Base-by-base conservation (phyloP, 257 asterid species). In the Penstemon davidsonii region DNA sequence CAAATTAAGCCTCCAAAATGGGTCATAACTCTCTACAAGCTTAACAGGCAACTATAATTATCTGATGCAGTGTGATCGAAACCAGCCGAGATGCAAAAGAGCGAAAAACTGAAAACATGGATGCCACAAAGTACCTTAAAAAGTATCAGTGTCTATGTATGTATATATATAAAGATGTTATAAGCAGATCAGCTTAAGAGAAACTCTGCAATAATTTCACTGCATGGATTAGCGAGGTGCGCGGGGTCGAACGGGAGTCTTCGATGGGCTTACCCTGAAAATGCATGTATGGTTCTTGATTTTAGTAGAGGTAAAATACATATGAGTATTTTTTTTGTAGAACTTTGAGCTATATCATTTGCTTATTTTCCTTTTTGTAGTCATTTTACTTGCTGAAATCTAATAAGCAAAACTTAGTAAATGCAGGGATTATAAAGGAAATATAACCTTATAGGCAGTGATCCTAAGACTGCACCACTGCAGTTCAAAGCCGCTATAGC, bases 401-500 rank as follows among this genome's bases (percentile, higher is more conserved):
- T 13, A 7, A 5, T 7, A 62, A 13, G 41, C 15, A 45, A 47
- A 5, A 25, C 33, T 25, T 25, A 12, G 33, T 6, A 13, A 64
- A 42, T 19, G 52, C 52, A 63, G 60, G 13, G 58, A 36, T 36
- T 8, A 7, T 8, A 42, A 49, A 44, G 64, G 71, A 67, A 57
- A 50, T 8, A 47, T 5, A 46, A 90, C 98, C 98, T 86, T 81
- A 93, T 87, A 43, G 98, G 97, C 69, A 93, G 94, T 54, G 95
- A 81, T 79, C 98, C 98, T 41, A 93, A 68, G 73, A 93, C 87
- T 46, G 90, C 94, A 61, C 98, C 98, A 42, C 98, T 93, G 89
- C 97, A 90, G 86, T 86, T 88, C 76, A 90, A 88, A 66, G 98
- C 98, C 37, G 92, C 91, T 66, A 90, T 90, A 60, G 98, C 98